Conservation (phyloP, 768 basidiomycete species). For the Kwoniella shandongensis region DNA sequence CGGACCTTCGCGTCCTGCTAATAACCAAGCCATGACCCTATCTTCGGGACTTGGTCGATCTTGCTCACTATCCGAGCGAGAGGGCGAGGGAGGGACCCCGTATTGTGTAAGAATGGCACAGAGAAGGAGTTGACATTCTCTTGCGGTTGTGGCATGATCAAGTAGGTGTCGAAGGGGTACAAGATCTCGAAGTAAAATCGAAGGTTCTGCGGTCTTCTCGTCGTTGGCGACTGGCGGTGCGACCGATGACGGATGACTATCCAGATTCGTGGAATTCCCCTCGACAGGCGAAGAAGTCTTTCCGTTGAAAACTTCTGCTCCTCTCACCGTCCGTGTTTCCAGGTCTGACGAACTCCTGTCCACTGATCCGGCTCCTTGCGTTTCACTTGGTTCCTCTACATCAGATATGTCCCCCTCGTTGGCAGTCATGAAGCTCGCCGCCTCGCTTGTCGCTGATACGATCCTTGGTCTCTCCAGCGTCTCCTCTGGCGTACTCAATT, state of each 20-base stretch:
- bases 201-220: constrained; percentile 2
- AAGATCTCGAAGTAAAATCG: constrained; percentile 56
- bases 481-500: neutral
- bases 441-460: neutral
- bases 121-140: constrained; percentile 81
- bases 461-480: neutral
- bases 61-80: neutral
- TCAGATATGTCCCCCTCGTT: neutral
- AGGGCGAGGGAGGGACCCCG: constrained; percentile 55
- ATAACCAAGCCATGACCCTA: constrained; percentile 43
- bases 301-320: neutral
- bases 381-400: too few species aligned
- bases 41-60: constrained; percentile 24
- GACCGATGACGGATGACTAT: too few species aligned
- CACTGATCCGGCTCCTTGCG: too few species aligned
- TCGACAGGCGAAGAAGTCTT: too few species aligned
- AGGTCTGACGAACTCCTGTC: too few species aligned
- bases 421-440: constrained; percentile 2
- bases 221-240: neutral
- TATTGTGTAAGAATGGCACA: constrained; percentile 75
- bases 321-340: too few species aligned
- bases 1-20: constrained; percentile 41
- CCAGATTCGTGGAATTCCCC: too few species aligned
- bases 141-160: constrained; percentile 67
- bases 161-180: constrained; percentile 70